phyloP scores from a whole-genome alignment of 352 stramenopile genomes.

The Phytopythium cucurbitacearum region DNA sequence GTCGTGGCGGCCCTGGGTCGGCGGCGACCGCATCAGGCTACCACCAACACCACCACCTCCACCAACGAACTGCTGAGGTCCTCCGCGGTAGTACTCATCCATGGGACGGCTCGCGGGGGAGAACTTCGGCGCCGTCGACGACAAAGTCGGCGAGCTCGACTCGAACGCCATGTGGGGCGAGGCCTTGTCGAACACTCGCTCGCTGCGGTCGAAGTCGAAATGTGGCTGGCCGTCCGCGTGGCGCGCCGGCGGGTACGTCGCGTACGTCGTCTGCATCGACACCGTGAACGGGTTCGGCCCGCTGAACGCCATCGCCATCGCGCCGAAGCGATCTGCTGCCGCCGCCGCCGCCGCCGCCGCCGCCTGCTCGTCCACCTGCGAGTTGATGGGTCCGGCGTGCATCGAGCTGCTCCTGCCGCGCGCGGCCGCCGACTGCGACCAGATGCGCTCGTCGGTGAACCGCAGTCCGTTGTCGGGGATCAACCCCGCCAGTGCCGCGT shows the following conservation, averaged over 20 bases:
- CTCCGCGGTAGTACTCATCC: not conserved
- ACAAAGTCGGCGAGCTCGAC: too few species aligned
- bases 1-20: conserved; percentile 41
- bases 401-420: conserved; percentile 1
- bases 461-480: conserved; percentile 9
- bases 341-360: not conserved
- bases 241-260: conserved; percentile 4
- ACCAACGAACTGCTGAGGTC: not conserved
- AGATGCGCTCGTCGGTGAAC: conserved; percentile 1
- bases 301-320: not conserved
- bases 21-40: not conserved
- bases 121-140: too few species aligned
- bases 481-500: conserved; percentile 22
- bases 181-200: too few species aligned
- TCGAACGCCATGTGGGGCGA: too few species aligned
- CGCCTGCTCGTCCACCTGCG: not conserved
- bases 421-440: not conserved
- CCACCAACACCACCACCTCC: too few species aligned
- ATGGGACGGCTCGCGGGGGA: too few species aligned
- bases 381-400: not conserved
- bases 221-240: not conserved
- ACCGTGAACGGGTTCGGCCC: not conserved
- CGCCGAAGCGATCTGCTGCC: conserved; percentile 4
- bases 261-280: conserved; percentile 2
- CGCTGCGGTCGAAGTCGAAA: not conserved